Conservation (phyloP, 2,329 filamentous ascomycete species). For the Akanthomyces muscarius region DNA sequence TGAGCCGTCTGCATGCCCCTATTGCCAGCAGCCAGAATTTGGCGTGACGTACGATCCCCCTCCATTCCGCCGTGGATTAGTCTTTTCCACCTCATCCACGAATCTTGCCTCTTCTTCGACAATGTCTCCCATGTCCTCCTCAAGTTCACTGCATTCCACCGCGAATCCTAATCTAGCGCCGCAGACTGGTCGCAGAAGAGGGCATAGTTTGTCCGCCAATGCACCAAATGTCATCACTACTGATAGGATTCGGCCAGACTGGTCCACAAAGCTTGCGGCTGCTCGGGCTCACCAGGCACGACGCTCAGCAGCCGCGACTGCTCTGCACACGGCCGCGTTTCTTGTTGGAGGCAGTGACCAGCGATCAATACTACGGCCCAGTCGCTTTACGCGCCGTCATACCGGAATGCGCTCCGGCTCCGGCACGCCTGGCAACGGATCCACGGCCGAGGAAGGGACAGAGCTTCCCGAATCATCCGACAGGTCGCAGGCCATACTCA, state of each 20-base stretch:
- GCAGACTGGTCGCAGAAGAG: conserved; percentile 41
- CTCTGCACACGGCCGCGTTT: conserved; percentile 91
- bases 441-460: conserved; percentile 17
- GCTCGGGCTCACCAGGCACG: conserved; percentile 82
- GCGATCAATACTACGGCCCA: conserved; percentile 42
- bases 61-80: conserved; percentile 78
- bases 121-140: conserved; percentile 70
- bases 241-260: conserved; percentile 88
- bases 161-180: conserved; percentile 39
- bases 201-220: conserved; percentile 69
- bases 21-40: conserved; percentile 92
- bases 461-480: conserved; percentile 27
- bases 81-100: conserved; percentile 54
- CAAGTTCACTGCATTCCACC: conserved; percentile 68
- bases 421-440: conserved; percentile 25
- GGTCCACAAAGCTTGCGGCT: conserved; percentile 82
- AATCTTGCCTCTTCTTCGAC: conserved; percentile 42
- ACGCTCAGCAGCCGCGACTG: conserved; percentile 86
- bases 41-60: conserved; percentile 93
- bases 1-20: conserved; percentile 87
- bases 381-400: conserved; percentile 56
- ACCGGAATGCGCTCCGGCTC: conserved; percentile 28
- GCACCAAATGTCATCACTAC: conserved; percentile 87
- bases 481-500: conserved; percentile 21
- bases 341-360: conserved; percentile 65